Evolutionary conservation across 139 green algal genomes (phyloP).

Genomic region (Ettlia oleoabundans): DNA sequence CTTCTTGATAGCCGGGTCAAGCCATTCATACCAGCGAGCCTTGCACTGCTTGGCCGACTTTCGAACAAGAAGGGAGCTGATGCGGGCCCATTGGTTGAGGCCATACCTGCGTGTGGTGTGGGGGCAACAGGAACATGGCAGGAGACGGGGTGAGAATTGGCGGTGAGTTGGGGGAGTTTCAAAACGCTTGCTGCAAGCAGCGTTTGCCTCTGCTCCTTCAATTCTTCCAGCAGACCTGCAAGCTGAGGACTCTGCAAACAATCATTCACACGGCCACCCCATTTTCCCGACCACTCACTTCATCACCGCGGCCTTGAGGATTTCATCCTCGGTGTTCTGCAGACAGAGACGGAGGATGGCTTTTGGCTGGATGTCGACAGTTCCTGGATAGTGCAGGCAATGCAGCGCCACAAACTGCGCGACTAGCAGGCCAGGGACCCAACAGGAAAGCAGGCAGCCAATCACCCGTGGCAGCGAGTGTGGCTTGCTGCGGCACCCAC

Average conservation of each 20-base stretch:
- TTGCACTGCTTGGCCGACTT: conserved; percentile 99
- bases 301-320: conserved; percentile 99
- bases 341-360: conserved; percentile 43
- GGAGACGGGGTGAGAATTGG: not conserved
- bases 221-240: too few species aligned
- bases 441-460: not conserved
- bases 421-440: too few species aligned
- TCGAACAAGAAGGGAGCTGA: conserved; percentile 95
- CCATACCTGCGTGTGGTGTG: conserved; percentile 10
- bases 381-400: too few species aligned
- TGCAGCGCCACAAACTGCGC: too few species aligned
- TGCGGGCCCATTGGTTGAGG: conserved; percentile 68
- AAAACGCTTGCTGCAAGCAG: too few species aligned
- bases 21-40: conserved; percentile 99
- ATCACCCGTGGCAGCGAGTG: not conserved
- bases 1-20: conserved; percentile 99
- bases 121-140: not conserved
- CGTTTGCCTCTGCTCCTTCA: too few species aligned
- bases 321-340: conserved; percentile 99
- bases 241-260: too few species aligned
- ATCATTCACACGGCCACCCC: not conserved
- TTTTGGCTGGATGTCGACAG: not conserved
- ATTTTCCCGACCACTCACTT: conserved; percentile 69
- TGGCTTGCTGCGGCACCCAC: not conserved
- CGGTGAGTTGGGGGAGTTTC: not conserved